Evolutionary conservation across 305 asterid species (phyloP).

Genomic region (Striga hermonthica): DNA sequence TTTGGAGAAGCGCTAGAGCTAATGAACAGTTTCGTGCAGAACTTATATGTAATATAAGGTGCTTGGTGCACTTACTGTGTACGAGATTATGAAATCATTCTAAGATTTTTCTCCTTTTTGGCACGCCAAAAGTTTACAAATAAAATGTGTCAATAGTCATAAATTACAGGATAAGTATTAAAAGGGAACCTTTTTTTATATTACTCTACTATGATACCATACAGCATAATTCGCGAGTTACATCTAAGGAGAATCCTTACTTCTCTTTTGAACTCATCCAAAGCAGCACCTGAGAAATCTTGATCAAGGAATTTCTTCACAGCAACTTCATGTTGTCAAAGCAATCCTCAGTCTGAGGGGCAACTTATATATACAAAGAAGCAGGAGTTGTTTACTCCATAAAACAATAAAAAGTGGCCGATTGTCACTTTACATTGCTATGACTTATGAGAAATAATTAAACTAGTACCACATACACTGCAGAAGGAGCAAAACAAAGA

Average conservation of each 20-base stretch:
- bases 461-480: constrained; percentile 9
- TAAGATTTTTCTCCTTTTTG: neutral
- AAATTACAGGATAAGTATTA: constrained; percentile 20
- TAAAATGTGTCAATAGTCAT: constrained; percentile 17
- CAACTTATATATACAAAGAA: constrained; percentile 1
- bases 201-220: neutral
- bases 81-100: neutral
- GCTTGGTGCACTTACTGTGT: constrained; percentile 7
- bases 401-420: constrained; percentile 4
- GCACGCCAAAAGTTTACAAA: constrained; percentile 8
- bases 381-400: neutral
- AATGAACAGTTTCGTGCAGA: constrained; percentile 4
- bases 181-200: neutral
- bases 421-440: constrained; percentile 19
- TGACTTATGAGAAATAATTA: neutral
- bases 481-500: neutral
- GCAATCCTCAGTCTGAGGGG: too few species aligned
- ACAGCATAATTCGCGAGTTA: neutral
- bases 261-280: constrained; percentile 98
- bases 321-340: constrained; percentile 75
- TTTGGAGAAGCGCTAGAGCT: neutral
- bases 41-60: constrained; percentile 21
- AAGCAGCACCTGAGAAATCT: constrained; percentile 99
- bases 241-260: constrained; percentile 43
- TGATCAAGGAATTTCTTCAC: constrained; percentile 99